Conservation (phyloP, 306 rosid species). For the Prunus dulcis region DNA sequence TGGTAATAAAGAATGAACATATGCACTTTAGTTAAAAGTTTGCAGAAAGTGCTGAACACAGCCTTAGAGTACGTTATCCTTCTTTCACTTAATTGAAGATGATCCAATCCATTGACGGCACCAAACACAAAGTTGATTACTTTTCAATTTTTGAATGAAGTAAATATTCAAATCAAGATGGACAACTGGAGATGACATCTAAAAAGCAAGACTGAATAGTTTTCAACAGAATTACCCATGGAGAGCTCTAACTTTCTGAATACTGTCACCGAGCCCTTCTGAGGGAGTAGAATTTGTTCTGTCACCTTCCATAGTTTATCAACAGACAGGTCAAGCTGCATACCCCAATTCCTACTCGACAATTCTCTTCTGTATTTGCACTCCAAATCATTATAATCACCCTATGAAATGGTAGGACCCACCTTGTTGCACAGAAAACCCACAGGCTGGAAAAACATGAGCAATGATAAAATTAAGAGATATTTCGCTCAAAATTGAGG, state of each 20-base stretch:
- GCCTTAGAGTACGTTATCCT: not conserved
- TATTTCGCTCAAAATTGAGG: not conserved
- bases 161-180: not conserved
- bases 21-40: not conserved
- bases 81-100: not conserved
- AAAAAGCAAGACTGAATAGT: not conserved
- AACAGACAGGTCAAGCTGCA: conserved; percentile 39
- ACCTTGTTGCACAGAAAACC: conserved; percentile 28
- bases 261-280: conserved; percentile 41
- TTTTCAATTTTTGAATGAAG: not conserved
- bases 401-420: conserved; percentile 27
- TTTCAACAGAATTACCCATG: conserved; percentile 56
- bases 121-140: conserved; percentile 6
- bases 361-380: conserved; percentile 36
- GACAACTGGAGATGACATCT: conserved; percentile 2
- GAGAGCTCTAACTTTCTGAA: conserved; percentile 54
- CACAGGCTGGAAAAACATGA: conserved; percentile 23
- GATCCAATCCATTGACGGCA: conserved; percentile 1
- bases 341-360: conserved; percentile 45
- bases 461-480: conserved; percentile 4
- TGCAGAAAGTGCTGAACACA: not conserved
- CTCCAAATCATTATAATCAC: conserved; percentile 74
- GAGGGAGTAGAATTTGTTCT: conserved; percentile 35
- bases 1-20: not conserved
- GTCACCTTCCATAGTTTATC: conserved; percentile 69